Evolutionary conservation across 225 moss, liverwort and hornwort species (phyloP).

Genomic region (Marchantia polymorpha): DNA sequence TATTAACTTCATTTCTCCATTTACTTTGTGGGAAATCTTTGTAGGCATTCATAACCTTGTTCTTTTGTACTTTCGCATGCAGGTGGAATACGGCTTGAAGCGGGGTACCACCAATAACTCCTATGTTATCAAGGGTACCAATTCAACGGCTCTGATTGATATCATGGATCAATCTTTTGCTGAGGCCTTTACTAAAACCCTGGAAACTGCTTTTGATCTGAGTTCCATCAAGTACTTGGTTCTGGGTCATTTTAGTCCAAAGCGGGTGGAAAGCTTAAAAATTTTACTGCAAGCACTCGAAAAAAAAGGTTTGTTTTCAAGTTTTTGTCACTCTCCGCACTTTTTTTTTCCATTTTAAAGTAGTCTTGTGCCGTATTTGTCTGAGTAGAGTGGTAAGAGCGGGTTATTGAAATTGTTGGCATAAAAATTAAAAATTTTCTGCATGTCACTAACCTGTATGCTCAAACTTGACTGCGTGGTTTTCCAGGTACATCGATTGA

Average conservation of each 20-base stretch:
- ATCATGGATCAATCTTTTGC: constrained; percentile 77
- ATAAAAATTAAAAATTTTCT: neutral
- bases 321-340: neutral
- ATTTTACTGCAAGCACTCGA: constrained; percentile 65
- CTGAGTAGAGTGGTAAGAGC: neutral
- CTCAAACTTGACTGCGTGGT: neutral
- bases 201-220: constrained; percentile 53
- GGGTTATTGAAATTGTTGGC: neutral
- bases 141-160: constrained; percentile 63
- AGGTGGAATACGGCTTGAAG: constrained; percentile 89
- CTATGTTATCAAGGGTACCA: constrained; percentile 67
- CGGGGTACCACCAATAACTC: constrained; percentile 93
- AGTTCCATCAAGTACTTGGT: constrained; percentile 60
- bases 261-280: constrained; percentile 72
- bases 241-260: constrained; percentile 83
- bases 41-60: neutral
- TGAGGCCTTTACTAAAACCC: constrained; percentile 54
- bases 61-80: constrained; percentile 20
- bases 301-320: constrained; percentile 39
- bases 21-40: neutral
- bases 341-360: neutral
- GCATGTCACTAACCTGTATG: neutral
- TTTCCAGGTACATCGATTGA: constrained; percentile 51
- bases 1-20: neutral
- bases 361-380: neutral